Base-by-base conservation (phyloP, 2,329 filamentous ascomycete species). In the Talaromyces pinophilus region DNA sequence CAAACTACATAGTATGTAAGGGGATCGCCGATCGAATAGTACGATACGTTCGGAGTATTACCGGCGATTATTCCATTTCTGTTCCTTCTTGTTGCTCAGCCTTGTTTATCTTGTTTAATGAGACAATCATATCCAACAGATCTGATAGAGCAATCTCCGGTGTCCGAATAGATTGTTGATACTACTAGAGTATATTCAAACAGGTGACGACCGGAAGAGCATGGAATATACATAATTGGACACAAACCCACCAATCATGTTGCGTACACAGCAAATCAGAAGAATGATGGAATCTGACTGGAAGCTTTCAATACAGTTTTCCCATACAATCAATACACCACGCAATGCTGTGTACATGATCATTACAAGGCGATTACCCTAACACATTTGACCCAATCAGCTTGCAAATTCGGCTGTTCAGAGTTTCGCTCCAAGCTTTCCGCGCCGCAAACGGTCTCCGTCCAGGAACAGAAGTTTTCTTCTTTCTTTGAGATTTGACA, bases 361-460 rank as follows among this genome's bases (percentile, higher is more conserved):
- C 19, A 19, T 55, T 35, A 38, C 52, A 55, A 19, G 30, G 33
- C 4, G 33, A 57, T 25, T 38, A 57, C 33, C 5, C 30, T 46
- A 8, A 46, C 38, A 19, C 22, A 15, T 2, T 2, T 3, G 6
- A n/a, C 6, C 35, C 57, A 60, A 60, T 60, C 19, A 60, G 22
- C 22, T n/a, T 60, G 19, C 57, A 60, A 38, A 13, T 22, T 46
- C 57, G 57, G 57, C 38, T 60, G 7, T 13, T 60, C 38, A 46
- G 15, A 42, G 57, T 28, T 57, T 57, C 52, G 52, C 52, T 57
- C 54, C 11, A 57, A 57, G n/a, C 54, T 22, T 57, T 19, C 54
- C 33, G 54, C 40, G 54, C 54, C 54, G 54, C 54, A 57, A 57
- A 57, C 54, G 54, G 54, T 57, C 13, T 38, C 30, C 57, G 57